phyloP scores from a whole-genome alignment of 139 green algal species.

The Haematococcus lacustris region DNA sequence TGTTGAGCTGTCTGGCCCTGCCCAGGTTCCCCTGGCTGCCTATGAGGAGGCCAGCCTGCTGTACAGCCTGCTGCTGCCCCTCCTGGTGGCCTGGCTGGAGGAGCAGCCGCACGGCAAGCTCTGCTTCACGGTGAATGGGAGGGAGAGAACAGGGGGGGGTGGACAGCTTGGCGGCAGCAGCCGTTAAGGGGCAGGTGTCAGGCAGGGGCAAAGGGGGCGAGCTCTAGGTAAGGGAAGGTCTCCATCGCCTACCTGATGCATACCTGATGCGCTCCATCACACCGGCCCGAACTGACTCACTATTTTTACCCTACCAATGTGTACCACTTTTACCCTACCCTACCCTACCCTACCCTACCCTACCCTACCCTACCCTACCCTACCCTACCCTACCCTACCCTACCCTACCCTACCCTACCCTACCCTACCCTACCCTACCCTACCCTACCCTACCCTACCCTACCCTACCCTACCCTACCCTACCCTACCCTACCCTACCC shows the following conservation, averaged over 20 bases:
- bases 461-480: too few species aligned
- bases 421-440: too few species aligned
- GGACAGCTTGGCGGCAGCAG: background rate
- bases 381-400: too few species aligned
- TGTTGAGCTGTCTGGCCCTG: background rate
- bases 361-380: too few species aligned
- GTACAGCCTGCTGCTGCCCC: background rate
- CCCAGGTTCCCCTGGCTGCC: background rate
- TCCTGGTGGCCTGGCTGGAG: background rate
- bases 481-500: too few species aligned
- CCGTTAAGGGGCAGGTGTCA: background rate
- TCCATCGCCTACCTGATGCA: too few species aligned
- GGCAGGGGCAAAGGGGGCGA: background rate
- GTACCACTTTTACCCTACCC: too few species aligned
- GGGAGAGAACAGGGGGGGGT: background rate
- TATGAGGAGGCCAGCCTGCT: background rate
- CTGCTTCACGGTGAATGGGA: slow-evolving; percentile 1
- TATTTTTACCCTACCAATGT: too few species aligned
- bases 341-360: too few species aligned
- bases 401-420: too few species aligned
- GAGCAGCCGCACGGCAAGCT: background rate
- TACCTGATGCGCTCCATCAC: background rate
- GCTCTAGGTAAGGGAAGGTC: background rate
- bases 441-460: too few species aligned
- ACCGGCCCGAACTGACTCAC: too few species aligned